Evolutionary conservation across 2,329 filamentous ascomycete species (phyloP), one percentile per base, ranked within the genome.

Genomic region (Fusarium nodosum): DNA sequence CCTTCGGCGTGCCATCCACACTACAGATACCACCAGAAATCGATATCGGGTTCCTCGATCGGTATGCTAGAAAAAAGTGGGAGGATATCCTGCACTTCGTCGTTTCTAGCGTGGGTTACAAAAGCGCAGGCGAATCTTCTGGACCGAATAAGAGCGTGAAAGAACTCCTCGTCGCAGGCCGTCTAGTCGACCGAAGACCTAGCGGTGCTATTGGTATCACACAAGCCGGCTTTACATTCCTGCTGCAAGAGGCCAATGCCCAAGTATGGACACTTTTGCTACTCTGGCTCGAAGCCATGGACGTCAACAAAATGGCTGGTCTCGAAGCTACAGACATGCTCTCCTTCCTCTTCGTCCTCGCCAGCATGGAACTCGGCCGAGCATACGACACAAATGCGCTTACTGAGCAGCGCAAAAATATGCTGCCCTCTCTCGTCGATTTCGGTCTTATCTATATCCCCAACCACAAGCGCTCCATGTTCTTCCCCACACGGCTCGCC

Each of bases 181-280:
- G 91, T 54, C 88, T 98, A 11, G 94, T 99, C 22, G 90, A 93
- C 76, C 80, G 83, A 39, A 80, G 83, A 4, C 82, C 84, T 15
- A 87, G 91, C 10, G 88, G 88, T 44, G 97, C 81, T 56, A 85
- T 93, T 12, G 88, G 88, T 56, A 99, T 99, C 74, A 99, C 96
- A 0, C 91, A 97, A 77, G 90, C 93, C 4, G 96, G 96, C 10
- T 99, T 99, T 77, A 94, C 93, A 0, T 99, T 99, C 76, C 84
- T 99, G 59, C 85, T 99, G 11, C 95, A 98, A 75, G 95, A 97
- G 76, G 91, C 95, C 62, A 98, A 97, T 78, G 94, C 95, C 0
- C 96, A 99, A 79, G 94, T 99, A 36, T 99, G 96, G 96, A 96
- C 94, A 28, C 84, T 99, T 47, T 85, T 99, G 36, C 91, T 99